A percentile compares a stretch with the other conserved stretches of the same genome.
Evolutionary conservation across 495 filamentous ascomycete species (phyloP).

Genomic region (Trichoderma virens): DNA sequence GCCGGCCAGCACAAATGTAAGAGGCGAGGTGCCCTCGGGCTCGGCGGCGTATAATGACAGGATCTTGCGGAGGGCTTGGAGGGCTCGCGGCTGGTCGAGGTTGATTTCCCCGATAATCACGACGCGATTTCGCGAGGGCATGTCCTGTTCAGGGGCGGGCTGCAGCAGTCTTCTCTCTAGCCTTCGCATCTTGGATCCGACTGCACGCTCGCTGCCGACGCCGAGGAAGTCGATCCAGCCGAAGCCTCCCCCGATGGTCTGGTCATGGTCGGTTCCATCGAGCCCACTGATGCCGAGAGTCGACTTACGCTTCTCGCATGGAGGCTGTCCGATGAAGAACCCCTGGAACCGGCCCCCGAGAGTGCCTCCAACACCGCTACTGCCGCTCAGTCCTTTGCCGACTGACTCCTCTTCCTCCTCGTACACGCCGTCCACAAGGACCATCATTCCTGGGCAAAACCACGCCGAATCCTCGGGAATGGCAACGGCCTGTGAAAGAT

Average conservation of each 20-base stretch:
- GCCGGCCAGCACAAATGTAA: conserved; percentile 72
- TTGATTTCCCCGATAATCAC: conserved; percentile 74
- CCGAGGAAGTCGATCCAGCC: conserved; percentile 97
- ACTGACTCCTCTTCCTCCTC: conserved; percentile 74
- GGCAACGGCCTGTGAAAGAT: conserved; percentile 69
- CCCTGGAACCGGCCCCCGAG: conserved; percentile 86
- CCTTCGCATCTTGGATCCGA: conserved; percentile 72
- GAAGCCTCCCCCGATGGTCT: conserved; percentile 70
- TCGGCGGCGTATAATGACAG: conserved; percentile 60
- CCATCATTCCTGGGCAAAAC: conserved; percentile 92
- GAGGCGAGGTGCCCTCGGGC: conserved; percentile 56
- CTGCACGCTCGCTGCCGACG: conserved; percentile 79
- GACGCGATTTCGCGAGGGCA: conserved; percentile 39
- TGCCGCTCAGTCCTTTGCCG: conserved; percentile 61
- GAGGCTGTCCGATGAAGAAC: conserved; percentile 81
- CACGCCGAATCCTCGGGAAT: conserved; percentile 82
- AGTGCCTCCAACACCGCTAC: conserved; percentile 74
- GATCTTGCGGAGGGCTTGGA: conserved; percentile 71
- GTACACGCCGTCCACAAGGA: conserved; percentile 87
- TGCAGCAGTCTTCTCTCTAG: conserved; percentile 49
- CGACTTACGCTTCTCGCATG: conserved; percentile 72
- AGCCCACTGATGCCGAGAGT: conserved; percentile 61
- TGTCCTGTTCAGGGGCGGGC: conserved; percentile 14
- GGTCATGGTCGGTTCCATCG: conserved; percentile 39
- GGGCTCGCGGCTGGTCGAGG: conserved; percentile 68